Conservation (phyloP, 495 filamentous ascomycete genomes). For the Pseudomonodictys pantanalensis region DNA sequence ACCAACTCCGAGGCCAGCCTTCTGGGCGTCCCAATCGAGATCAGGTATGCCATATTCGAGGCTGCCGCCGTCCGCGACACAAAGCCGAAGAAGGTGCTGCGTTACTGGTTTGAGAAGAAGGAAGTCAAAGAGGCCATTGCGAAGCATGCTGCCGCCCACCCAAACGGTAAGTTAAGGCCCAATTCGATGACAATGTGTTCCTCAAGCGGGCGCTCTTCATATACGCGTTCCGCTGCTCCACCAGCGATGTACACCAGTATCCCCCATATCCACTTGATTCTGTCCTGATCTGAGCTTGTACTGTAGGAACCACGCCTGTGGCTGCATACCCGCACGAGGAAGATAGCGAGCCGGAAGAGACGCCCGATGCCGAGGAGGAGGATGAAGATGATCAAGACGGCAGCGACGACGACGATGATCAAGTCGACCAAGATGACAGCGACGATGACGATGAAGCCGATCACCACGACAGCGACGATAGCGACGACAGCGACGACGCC, state of each 20-base stretch:
- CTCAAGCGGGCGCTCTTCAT: too few species aligned
- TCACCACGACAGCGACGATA: conserved; percentile 5
- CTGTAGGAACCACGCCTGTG: too few species aligned
- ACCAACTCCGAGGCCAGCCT: background rate
- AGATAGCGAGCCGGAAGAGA: conserved; percentile 1
- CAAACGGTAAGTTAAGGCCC: too few species aligned
- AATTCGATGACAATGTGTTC: too few species aligned
- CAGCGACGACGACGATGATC: conserved; percentile 1
- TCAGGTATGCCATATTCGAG: conserved; percentile 28
- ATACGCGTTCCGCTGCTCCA: too few species aligned
- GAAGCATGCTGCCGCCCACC: background rate
- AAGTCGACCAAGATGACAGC: background rate
- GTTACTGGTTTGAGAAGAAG: conserved; percentile 30
- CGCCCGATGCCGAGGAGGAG: conserved; percentile 1
- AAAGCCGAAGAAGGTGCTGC: conserved; percentile 19
- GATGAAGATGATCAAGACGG: conserved; percentile 9
- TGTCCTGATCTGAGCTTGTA: too few species aligned
- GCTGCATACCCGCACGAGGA: background rate
- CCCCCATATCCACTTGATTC: too few species aligned
- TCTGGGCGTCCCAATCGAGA: conserved; percentile 23
- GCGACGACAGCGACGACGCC: conserved; percentile 4
- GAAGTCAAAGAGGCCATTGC: conserved; percentile 12
- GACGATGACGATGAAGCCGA: background rate
- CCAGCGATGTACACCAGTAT: too few species aligned
- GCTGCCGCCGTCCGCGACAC: conserved; percentile 1